A percentile compares a stretch with the other conserved stretches of the same genome.
Conservation (phyloP, 2,329 filamentous ascomycete species). For the Didymella sp. region DNA sequence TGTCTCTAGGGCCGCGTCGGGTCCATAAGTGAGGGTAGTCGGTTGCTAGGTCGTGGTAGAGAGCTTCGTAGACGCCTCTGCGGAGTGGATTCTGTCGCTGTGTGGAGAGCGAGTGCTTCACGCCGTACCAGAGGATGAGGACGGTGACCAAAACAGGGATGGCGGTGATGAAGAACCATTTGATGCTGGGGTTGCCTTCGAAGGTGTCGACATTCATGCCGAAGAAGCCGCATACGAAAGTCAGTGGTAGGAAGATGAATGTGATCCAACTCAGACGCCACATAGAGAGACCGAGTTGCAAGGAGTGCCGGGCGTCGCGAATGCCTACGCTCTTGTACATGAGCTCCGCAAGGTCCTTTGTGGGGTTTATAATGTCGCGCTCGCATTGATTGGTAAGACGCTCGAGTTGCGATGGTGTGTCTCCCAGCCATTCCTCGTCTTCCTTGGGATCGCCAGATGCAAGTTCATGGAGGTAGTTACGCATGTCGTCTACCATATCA, state of each 20-base stretch:
- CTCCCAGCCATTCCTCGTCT: constrained; percentile 52
- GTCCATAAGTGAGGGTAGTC: constrained; percentile 58
- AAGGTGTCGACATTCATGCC: constrained; percentile 23
- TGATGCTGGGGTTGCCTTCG: constrained; percentile 51
- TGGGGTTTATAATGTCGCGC: constrained; percentile 60
- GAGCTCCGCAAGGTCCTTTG: constrained; percentile 57
- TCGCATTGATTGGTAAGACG: constrained; percentile 56
- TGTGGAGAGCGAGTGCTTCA: constrained; percentile 55
- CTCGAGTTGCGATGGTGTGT: constrained; percentile 53
- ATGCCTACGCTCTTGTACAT: constrained; percentile 63
- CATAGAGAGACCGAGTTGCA: constrained; percentile 59
- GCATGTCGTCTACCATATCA: constrained; percentile 57
- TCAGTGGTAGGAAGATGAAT: constrained; percentile 73
- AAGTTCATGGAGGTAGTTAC: constrained; percentile 52
- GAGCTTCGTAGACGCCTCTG: constrained; percentile 59
- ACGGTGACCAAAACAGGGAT: constrained; percentile 57
- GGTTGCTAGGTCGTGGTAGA: constrained; percentile 58
- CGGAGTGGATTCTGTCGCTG: constrained; percentile 55
- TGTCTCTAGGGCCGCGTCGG: constrained; percentile 53
- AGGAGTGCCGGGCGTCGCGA: constrained; percentile 57
- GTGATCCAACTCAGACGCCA: constrained; percentile 70
- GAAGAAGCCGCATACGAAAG: constrained; percentile 45
- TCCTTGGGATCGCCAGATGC: constrained; percentile 44
- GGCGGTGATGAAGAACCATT: constrained; percentile 59
- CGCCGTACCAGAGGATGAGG: constrained; percentile 55